Percentiles rank a stretch among this genome's conserved stretches.
phyloP scores from a whole-genome alignment of 495 filamentous ascomycete species.

The Aspergillus hancockii region DNA sequence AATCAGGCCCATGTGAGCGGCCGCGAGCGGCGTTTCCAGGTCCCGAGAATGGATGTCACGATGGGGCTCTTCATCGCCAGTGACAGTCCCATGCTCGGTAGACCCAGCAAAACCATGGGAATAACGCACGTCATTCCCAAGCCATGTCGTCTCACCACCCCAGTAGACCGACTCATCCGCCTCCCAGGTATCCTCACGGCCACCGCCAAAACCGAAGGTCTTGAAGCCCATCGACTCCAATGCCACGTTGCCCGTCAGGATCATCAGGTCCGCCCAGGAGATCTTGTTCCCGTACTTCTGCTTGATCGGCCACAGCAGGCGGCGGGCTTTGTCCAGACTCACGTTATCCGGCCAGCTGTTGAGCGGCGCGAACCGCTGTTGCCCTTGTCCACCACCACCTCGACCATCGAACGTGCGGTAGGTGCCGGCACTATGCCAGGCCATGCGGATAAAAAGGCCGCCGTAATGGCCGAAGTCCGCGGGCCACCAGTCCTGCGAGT shows the following conservation, averaged over 20 bases:
- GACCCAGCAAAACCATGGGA: constrained; percentile 46
- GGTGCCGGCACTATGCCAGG: constrained; percentile 75
- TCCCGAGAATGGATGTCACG: constrained; percentile 59
- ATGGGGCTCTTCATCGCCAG: constrained; percentile 38
- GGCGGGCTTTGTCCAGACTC: constrained; percentile 73
- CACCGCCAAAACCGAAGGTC: constrained; percentile 71
- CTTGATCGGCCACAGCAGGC: constrained; percentile 77
- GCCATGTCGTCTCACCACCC: constrained; percentile 70
- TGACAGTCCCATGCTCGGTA: not conserved
- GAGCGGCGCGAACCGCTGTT: constrained; percentile 74
- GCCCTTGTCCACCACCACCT: constrained; percentile 68
- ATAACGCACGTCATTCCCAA: constrained; percentile 70
- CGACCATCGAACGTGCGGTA: constrained; percentile 73
- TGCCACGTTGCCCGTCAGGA: constrained; percentile 71
- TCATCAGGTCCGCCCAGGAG: constrained; percentile 71
- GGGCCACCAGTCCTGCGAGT: constrained; percentile 76
- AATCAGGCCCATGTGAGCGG: constrained; percentile 72
- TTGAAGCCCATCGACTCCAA: constrained; percentile 74
- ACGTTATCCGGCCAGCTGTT: constrained; percentile 83
- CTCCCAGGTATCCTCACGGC: constrained; percentile 68
- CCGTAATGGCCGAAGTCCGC: constrained; percentile 78
- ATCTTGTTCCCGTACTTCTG: constrained; percentile 81
- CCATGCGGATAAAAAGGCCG: constrained; percentile 74
- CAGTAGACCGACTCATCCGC: constrained; percentile 74
- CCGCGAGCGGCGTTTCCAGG: constrained; percentile 62